Percentiles rank a stretch among this genome's conserved stretches.
phyloP scores from a whole-genome alignment of 2,329 filamentous ascomycete species.

The Pyrenophora tritici-repentis region DNA sequence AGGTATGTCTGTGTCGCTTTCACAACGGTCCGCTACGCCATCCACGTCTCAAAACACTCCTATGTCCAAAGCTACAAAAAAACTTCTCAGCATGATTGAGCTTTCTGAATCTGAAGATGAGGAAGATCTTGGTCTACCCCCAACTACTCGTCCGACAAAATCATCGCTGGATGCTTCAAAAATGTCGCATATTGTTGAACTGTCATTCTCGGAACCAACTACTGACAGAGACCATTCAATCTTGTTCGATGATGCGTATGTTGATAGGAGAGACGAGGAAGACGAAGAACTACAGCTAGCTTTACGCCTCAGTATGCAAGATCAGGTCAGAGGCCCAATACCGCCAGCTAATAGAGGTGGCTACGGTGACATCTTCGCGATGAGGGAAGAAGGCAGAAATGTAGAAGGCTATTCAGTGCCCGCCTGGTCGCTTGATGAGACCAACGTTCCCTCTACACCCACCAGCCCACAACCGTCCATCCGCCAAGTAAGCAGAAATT shows the following conservation, averaged over 20 bases:
- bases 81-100: slow-evolving; percentile 5
- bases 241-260: background rate
- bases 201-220: background rate
- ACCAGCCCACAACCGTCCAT: background rate
- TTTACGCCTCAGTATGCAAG: slow-evolving; percentile 18
- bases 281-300: slow-evolving; percentile 14
- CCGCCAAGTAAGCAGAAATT: background rate
- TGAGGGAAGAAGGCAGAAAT: slow-evolving; percentile 8
- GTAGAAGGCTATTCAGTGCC: slow-evolving; percentile 2
- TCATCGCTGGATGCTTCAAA: background rate
- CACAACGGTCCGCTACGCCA: background rate
- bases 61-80: background rate
- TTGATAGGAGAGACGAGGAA: slow-evolving; percentile 2
- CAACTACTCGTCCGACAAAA: background rate
- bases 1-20: background rate
- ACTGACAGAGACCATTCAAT: background rate
- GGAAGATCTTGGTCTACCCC: background rate
- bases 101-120: slow-evolving; percentile 19
- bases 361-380: slow-evolving; percentile 6
- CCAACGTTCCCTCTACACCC: background rate
- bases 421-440: slow-evolving; percentile 7
- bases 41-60: background rate
- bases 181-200: background rate
- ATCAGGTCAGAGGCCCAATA: background rate
- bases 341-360: background rate